Base-by-base conservation (phyloP, 2,329 filamentous ascomycete species). In the Neoarthrinium moseri region DNA sequence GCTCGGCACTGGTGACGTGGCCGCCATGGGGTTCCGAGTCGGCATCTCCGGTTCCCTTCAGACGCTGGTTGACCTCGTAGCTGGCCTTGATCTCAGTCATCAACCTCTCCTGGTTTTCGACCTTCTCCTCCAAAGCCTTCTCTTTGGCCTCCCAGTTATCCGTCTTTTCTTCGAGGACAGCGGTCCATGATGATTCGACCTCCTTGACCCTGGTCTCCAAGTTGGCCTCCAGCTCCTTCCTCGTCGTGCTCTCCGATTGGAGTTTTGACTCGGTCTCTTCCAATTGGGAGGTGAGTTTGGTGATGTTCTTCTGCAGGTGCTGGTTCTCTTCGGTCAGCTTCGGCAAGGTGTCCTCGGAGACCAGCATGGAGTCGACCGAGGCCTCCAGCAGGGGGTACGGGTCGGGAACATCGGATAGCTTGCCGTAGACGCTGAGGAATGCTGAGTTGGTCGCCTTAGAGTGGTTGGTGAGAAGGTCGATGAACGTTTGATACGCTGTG, bases 61-160 rank as follows among this genome's bases (percentile, higher is more conserved):
- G 74, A 41, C 94, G 81, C 65, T 97, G 91, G 36, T 89, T 94
- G 45, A 99, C 94, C 67, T 99, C 94, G 62, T 96, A 96, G 70
- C 85, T 96, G 21, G 94, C 94, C 69, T 96, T 97, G 62, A 97
- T 83, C 66, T 99, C 95, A 61, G 88, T 96, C 56, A 99, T 70
- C 30, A 99, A 70, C 6, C 91, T 84, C 39, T 99, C 94, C 63
- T 99, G 92, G 57, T 87, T 95, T 65, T 96, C 92, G 3, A 95
- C 77, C 69, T 96, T 97, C 57, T 97, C 92, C 60, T 96, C 91
- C 49, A 96, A 69, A 22, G 81, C 84, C 70, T 88, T 89, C 71
- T 99, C 94, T 63, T 95, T 96, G 7, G 92, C 85, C 44, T 87
- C 84, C 94, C 94, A 99, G 62, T 99, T 99, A 65, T 92, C 90